These are phyloP conservation scores for Citrullus amarus DNA, from an alignment of 306 rosid species.

Conservation along the genomic window DNA sequence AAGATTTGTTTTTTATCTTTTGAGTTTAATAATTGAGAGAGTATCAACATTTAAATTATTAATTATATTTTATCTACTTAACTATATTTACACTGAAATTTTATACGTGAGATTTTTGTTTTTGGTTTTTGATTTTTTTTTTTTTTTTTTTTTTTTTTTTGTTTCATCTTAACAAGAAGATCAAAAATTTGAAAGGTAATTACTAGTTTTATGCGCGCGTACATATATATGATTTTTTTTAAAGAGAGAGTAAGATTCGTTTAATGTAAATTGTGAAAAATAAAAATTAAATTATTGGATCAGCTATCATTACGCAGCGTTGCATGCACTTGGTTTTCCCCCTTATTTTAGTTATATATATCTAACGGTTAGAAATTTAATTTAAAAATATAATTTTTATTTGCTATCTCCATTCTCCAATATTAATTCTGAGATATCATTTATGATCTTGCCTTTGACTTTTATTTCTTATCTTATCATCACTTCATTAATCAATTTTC, in stretches of 20 bases:
- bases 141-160: no score
- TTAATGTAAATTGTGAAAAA: background rate
- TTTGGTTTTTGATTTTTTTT: no score
- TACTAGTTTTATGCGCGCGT: no score
- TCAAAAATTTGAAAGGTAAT: no score
- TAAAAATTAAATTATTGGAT: background rate
- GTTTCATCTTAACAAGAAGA: no score
- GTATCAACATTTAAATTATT: no score
- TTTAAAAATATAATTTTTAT: background rate
- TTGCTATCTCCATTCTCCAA: background rate
- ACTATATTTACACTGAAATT: no score
- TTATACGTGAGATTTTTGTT: no score
- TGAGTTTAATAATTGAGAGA: no score
- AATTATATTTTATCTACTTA: no score
- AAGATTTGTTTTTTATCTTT: no score
- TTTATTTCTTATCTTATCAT: background rate
- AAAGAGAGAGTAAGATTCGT: background rate
- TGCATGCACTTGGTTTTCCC: background rate
- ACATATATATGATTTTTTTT: no score
- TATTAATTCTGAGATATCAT: background rate
- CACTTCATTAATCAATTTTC: background rate
- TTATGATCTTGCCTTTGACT: background rate
- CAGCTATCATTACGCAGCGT: constrained; percentile 1
- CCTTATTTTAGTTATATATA: background rate
- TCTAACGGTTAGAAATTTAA: background rate